Conservation (phyloP, 2,329 filamentous ascomycete species). For the Cadophora gregata region DNA sequence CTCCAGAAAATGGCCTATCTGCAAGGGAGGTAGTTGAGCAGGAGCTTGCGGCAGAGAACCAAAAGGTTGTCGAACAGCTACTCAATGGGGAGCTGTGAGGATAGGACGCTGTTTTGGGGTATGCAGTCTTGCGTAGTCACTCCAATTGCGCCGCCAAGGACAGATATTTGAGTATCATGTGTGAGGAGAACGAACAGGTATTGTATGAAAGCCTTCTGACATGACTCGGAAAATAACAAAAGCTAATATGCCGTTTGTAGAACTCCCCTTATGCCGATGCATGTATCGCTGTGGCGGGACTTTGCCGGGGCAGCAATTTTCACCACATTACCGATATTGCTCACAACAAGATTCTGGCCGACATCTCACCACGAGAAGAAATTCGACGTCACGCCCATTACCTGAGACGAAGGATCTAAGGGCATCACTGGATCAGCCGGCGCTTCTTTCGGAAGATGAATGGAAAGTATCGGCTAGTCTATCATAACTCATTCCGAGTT, state of each 20-base stretch:
- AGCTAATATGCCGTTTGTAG: neutral
- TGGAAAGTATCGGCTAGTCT: neutral
- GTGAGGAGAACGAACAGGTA: neutral
- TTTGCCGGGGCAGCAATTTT: neutral
- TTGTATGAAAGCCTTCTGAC: neutral
- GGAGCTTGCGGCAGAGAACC: constrained; percentile 53
- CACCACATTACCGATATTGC: neutral
- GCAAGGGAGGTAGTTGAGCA: constrained; percentile 50
- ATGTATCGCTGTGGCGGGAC: neutral
- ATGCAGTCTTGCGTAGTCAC: neutral
- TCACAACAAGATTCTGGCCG: neutral
- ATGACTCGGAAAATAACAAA: neutral
- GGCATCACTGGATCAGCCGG: neutral
- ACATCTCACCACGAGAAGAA: neutral
- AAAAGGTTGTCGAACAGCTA: constrained; percentile 55
- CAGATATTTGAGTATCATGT: neutral
- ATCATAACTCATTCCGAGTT: neutral
- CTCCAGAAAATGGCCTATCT: constrained; percentile 40
- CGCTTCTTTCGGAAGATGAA: neutral
- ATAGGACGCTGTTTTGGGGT: neutral
- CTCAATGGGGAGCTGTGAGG: constrained; percentile 50
- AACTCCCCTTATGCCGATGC: neutral
- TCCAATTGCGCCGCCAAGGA: neutral
- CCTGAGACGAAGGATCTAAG: neutral
- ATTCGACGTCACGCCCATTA: neutral